Evolutionary conservation across 2,329 filamentous ascomycete genomes (phyloP).

Genomic region (Chaetomium olivaceum): DNA sequence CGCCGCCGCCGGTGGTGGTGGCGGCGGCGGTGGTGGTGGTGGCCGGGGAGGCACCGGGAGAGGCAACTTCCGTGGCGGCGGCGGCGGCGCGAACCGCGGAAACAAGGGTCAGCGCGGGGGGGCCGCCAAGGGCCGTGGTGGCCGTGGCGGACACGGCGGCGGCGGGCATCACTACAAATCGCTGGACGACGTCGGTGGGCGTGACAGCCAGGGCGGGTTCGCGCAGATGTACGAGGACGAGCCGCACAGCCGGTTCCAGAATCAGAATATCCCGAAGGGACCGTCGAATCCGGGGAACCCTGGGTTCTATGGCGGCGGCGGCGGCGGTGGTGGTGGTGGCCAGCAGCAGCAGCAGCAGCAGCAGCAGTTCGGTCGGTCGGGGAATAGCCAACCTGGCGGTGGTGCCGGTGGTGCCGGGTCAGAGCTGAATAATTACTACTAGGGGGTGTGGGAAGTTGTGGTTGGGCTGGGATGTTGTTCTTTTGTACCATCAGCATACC

Average conservation of each 20-base stretch:
- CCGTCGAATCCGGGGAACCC: slow-evolving; percentile 25
- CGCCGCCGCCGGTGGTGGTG: neutral
- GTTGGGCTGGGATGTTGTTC: neutral
- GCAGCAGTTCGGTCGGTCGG: neutral
- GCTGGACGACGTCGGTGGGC: slow-evolving; percentile 63
- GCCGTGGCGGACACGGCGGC: slow-evolving; percentile 42
- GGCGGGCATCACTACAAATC: slow-evolving; percentile 62
- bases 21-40: slow-evolving; percentile 7
- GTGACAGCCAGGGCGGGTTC: slow-evolving; percentile 48
- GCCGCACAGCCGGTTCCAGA: slow-evolving; percentile 14
- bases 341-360: neutral
- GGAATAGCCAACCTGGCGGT: neutral
- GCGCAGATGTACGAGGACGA: slow-evolving; percentile 51
- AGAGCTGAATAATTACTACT: slow-evolving; percentile 48
- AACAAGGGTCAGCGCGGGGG: slow-evolving; percentile 43
- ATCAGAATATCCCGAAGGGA: slow-evolving; percentile 25
- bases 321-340: neutral
- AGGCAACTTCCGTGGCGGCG: slow-evolving; percentile 42
- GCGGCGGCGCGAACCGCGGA: slow-evolving; percentile 40
- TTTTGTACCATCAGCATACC: neutral
- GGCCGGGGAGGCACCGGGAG: slow-evolving; percentile 41
- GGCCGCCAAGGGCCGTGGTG: slow-evolving; percentile 36
- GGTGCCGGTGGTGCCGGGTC: slow-evolving; percentile 26
- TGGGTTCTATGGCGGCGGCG: slow-evolving; percentile 21
- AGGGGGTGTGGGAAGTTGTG: neutral